Evolutionary conservation across 495 filamentous ascomycete species (phyloP).

Genomic region (Penicillium canariense): DNA sequence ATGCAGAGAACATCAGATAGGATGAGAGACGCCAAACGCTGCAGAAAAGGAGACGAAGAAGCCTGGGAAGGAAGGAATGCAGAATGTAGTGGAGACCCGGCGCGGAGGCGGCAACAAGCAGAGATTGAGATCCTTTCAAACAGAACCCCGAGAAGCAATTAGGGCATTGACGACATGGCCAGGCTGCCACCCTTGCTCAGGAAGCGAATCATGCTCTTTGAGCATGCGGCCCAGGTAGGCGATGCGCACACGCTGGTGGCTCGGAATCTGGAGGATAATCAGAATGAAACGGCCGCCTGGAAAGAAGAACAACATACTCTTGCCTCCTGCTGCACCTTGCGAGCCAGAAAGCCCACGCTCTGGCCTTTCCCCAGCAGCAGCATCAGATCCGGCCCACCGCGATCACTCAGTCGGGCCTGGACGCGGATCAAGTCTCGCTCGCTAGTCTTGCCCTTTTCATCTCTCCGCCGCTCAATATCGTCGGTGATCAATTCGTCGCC

Average conservation of each 20-base stretch:
- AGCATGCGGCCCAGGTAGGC: conserved; percentile 79
- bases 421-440: conserved; percentile 57
- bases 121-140: not conserved
- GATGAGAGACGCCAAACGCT: conserved; percentile 26
- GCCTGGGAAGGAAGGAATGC: not conserved
- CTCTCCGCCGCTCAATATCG: conserved; percentile 56
- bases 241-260: conserved; percentile 59
- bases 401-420: conserved; percentile 66
- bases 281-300: conserved; percentile 1
- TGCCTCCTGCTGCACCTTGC: conserved; percentile 62
- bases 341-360: conserved; percentile 58
- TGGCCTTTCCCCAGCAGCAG: conserved; percentile 60
- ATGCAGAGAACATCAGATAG: conserved; percentile 28
- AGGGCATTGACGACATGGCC: conserved; percentile 79
- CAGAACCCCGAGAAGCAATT: conserved; percentile 49
- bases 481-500: conserved; percentile 48
- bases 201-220: conserved; percentile 60
- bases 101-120: not conserved
- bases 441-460: conserved; percentile 61
- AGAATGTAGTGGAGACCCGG: not conserved
- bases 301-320: conserved; percentile 59
- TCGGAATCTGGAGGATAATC: conserved; percentile 37
- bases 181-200: conserved; percentile 70
- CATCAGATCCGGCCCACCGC: conserved; percentile 60
- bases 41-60: conserved; percentile 5